Percentiles rank a stretch among this genome's conserved stretches.
Evolutionary conservation across 192 early-diverging fungal genomes (phyloP).

Genomic region (Funneliformis mosseae): DNA sequence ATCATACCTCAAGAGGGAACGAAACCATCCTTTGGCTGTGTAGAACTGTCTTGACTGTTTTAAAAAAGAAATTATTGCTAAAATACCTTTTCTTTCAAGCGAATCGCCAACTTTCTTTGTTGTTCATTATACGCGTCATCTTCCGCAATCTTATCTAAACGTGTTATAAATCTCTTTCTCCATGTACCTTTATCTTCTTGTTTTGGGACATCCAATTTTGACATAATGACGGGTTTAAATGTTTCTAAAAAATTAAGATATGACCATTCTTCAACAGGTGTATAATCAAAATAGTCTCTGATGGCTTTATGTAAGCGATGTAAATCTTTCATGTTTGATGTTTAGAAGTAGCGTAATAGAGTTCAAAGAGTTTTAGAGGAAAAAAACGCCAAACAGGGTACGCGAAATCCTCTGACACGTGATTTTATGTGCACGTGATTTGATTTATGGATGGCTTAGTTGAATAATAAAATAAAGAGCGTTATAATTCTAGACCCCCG

Average conservation of each 20-base stretch:
- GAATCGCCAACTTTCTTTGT: neutral
- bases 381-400: too few relatives aligned
- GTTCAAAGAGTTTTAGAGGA: neutral
- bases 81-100: neutral
- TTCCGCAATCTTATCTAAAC: constrained; percentile 7
- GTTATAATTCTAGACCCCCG: too few relatives aligned
- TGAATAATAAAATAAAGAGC: too few relatives aligned
- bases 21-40: too few relatives aligned
- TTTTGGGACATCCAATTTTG: constrained; percentile 11
- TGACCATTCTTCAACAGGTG: constrained; percentile 23
- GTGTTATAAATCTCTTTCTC: constrained; percentile 22
- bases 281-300: constrained; percentile 13
- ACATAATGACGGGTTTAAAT: constrained; percentile 17
- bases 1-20: too few relatives aligned
- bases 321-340: constrained; percentile 8
- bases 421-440: too few relatives aligned
- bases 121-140: constrained; percentile 2
- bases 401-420: too few relatives aligned
- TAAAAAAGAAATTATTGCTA: too few relatives aligned
- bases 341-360: neutral
- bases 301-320: constrained; percentile 6
- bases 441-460: too few relatives aligned
- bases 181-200: constrained; percentile 15
- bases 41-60: too few relatives aligned
- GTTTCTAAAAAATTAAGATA: constrained; percentile 13